These are phyloP conservation scores for Hypoxylon sp. DNA, from an alignment of 2,329 filamentous ascomycete species.

Conservation along the genomic window DNA sequence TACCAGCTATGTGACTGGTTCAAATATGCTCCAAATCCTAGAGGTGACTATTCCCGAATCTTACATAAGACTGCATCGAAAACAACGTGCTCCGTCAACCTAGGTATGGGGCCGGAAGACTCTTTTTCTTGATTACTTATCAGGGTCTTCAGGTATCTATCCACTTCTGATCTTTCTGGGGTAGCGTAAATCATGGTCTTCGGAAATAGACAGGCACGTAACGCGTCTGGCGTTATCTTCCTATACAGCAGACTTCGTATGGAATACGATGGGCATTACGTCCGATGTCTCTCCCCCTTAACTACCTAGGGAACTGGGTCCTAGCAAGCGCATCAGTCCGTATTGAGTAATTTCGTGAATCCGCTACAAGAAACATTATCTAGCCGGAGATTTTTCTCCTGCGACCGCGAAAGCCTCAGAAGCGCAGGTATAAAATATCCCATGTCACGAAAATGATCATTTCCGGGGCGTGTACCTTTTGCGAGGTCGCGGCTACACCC, in stretches of 20 bases:
- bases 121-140: conserved; percentile 12
- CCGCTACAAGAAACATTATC: conserved; percentile 1
- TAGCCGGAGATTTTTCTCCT: conserved; percentile 5
- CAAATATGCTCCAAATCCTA: neutral
- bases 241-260: conserved; percentile 2
- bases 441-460: neutral
- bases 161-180: conserved; percentile 11
- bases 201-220: conserved; percentile 14
- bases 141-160: conserved; percentile 4
- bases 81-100: neutral
- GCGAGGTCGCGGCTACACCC: neutral
- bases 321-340: neutral
- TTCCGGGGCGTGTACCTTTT: conserved; percentile 1
- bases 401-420: neutral
- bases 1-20: conserved; percentile 4
- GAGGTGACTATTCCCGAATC: conserved; percentile 37
- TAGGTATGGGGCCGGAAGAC: neutral
- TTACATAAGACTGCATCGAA: conserved; percentile 32
- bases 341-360: neutral
- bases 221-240: conserved; percentile 16
- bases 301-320: neutral
- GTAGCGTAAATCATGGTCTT: conserved; percentile 14
- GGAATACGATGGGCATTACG: neutral
- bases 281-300: conserved; percentile 2
- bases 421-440: neutral